Conservation (phyloP, 2,329 filamentous ascomycete genomes). For the Colletotrichum falcatum region DNA sequence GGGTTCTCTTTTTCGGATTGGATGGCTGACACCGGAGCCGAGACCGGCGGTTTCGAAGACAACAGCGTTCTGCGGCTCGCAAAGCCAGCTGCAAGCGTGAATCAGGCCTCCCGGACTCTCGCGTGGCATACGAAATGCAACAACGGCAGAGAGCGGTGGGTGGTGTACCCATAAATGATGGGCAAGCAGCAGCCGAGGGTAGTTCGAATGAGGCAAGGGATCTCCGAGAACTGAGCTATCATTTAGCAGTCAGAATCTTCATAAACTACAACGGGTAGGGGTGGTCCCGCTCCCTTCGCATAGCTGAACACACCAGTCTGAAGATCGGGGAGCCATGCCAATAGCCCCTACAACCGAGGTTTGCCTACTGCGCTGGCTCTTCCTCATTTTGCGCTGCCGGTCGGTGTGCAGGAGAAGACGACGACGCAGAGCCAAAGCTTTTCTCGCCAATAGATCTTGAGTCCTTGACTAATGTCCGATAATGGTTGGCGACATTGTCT, state of each 20-base stretch:
- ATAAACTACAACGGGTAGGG: neutral
- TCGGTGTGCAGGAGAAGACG: slow-evolving; percentile 23
- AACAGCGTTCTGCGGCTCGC: neutral
- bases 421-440: slow-evolving; percentile 34
- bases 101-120: slow-evolving; percentile 12
- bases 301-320: neutral
- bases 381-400: slow-evolving; percentile 11
- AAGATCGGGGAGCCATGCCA: slow-evolving; percentile 4
- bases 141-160: slow-evolving; percentile 37
- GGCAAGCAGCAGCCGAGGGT: neutral
- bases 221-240: slow-evolving; percentile 3
- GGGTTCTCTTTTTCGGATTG: slow-evolving; percentile 34
- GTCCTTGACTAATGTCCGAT: slow-evolving; percentile 18
- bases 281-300: neutral
- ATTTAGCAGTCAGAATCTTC: neutral
- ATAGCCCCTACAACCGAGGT: neutral
- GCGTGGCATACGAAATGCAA: slow-evolving; percentile 32
- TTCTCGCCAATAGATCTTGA: slow-evolving; percentile 28
- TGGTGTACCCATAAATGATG: neutral
- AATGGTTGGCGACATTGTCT: slow-evolving; percentile 19
- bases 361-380: neutral
- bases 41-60: slow-evolving; percentile 22
- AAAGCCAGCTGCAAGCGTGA: slow-evolving; percentile 4
- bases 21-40: slow-evolving; percentile 27
- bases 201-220: slow-evolving; percentile 16